A percentile compares a stretch with the other conserved stretches of the same genome.
These are phyloP conservation scores for Eimeria tenella DNA, from an alignment of 169 alveolate genomes.

Conservation along the genomic window DNA sequence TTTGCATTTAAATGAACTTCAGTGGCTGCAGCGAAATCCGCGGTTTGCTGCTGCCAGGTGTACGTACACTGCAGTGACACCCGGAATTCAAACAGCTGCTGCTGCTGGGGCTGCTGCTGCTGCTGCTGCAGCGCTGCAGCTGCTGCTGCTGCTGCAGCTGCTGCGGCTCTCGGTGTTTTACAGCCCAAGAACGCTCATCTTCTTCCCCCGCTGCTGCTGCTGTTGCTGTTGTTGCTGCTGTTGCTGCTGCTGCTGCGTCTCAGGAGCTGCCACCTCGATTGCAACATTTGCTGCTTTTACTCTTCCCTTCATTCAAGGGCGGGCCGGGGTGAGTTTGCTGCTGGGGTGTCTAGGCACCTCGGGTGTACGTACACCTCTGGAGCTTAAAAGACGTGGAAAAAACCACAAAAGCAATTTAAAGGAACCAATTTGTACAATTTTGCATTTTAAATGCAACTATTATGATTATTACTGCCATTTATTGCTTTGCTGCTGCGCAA, in stretches of 20 bases:
- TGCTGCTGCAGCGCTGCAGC: too few species aligned
- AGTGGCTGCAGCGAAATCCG: too few species aligned
- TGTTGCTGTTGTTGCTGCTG: slow-evolving; percentile 5
- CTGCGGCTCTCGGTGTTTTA: not conserved
- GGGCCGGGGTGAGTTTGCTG: not conserved
- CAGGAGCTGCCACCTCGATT: slow-evolving; percentile 42
- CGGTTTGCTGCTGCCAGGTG: too few species aligned
- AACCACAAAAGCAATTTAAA: not conserved
- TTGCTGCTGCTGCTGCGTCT: not conserved
- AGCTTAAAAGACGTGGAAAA: not conserved
- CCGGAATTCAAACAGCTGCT: too few species aligned
- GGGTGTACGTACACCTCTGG: not conserved
- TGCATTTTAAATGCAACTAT: not conserved
- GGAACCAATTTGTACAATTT: not conserved
- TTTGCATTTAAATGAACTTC: too few species aligned
- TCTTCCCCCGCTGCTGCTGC: not conserved
- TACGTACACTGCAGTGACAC: too few species aligned
- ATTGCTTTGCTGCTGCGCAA: not conserved
- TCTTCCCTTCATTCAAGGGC: slow-evolving; percentile 38
- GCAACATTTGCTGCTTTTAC: slow-evolving; percentile 64
- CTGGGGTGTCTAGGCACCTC: not conserved
- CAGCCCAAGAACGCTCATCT: not conserved
- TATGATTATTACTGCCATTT: not conserved
- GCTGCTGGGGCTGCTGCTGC: too few species aligned
- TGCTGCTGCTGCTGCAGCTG: too few species aligned